phyloP scores from a whole-genome alignment of 495 filamentous ascomycete genomes.

The Neurospora intermedia region DNA sequence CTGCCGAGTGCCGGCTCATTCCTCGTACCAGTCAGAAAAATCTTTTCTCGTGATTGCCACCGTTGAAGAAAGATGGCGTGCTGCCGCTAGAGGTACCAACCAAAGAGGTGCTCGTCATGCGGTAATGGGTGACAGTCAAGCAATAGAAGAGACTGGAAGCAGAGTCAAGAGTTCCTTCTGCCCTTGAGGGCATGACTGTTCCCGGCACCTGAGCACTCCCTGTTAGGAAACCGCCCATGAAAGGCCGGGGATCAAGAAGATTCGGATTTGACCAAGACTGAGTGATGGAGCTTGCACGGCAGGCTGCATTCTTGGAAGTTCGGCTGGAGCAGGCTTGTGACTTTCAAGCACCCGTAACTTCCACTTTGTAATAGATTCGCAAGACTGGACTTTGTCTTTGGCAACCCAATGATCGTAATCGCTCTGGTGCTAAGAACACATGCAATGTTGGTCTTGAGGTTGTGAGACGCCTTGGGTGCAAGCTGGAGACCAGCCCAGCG shows the following conservation, averaged over 20 bases:
- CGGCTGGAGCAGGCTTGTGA: too few species aligned
- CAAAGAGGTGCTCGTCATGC: not conserved
- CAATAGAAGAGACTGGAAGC: not conserved
- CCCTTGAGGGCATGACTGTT: not conserved
- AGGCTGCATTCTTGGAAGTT: not conserved
- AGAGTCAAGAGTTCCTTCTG: not conserved
- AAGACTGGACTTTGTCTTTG: not conserved
- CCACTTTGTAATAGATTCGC: not conserved
- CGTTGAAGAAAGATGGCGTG: not conserved
- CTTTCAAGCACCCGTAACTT: not conserved
- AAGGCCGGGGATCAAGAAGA: not conserved
- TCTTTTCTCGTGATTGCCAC: not conserved
- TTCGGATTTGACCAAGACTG: not conserved
- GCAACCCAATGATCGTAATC: not conserved
- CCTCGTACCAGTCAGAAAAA: not conserved
- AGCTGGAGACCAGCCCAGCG: not conserved
- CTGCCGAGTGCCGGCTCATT: not conserved
- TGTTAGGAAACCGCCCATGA: not conserved
- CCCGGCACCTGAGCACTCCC: not conserved
- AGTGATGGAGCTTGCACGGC: not conserved
- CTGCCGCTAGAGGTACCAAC: not conserved
- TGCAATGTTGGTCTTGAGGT: not conserved
- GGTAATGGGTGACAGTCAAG: not conserved
- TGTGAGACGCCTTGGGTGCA: not conserved
- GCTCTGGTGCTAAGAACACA: not conserved